Evolutionary conservation across 2,329 filamentous ascomycete genomes (phyloP), one percentile per base, ranked within the genome.

Genomic region (Fusarium sp.): DNA sequence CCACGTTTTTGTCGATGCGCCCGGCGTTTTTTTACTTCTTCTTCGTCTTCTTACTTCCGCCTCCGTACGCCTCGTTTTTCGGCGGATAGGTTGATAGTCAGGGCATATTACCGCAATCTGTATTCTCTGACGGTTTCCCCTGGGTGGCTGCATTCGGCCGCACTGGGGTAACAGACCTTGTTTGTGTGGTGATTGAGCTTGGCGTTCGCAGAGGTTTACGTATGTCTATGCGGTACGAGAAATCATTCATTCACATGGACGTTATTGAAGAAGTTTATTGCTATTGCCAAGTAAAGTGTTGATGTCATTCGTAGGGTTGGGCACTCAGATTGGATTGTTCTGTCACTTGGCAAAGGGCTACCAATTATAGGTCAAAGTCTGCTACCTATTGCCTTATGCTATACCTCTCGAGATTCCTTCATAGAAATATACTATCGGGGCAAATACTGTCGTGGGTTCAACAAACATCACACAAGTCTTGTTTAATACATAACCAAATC

Each of bases 111-210:
- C 53, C 53, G 15, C n/a, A 65, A 38, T n/a, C 6, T 44, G 40
- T n/a, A 6, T 17, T 17, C 7, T 21, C 24, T 3, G 34, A 28
- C 34, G 34, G 24, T 10, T 11, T 38, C 49, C 51, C 50, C 39
- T 47, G 24, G 19, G 61, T 64, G 59, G 61, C 59, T 64, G 61
- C 24, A 58, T 64, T 50, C 61, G 44, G 52, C 31, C 21, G 9
- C 39, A 40, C 59, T 46, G 31, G 24, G 47, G 56, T 43, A 51
- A 58, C 52, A 13, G 5, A 33, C 17, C 28, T 57, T 64, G 45
- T 44, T 53, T 60, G n/a, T n/a, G 26, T 13, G 22, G 28, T 26
- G 15, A 22, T 38, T 11, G n/a, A 17, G 10, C 36, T 38, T 51
- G 34, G 26, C 34, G 53, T 10, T 34, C 1, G 13, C 14, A 10